Percentiles rank a stretch among this genome's conserved stretches.
phyloP scores from a whole-genome alignment of 202 grass and related monocot species.

The Alloteropsis angusta region DNA sequence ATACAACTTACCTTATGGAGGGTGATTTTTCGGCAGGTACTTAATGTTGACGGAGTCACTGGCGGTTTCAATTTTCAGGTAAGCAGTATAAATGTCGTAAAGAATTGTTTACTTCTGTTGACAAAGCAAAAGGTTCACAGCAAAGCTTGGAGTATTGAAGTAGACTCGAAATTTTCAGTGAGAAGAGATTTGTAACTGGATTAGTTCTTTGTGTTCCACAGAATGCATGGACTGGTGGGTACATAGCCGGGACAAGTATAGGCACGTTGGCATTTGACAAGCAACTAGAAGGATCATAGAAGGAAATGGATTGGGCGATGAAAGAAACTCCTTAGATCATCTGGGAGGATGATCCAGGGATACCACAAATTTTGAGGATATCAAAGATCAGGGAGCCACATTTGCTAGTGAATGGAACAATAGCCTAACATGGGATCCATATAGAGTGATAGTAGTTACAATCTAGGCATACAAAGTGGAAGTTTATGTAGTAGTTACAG shows the following conservation, averaged over 20 bases:
- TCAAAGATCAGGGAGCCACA: background rate
- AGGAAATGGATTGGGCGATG: slow-evolving; percentile 18
- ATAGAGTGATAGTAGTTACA: background rate
- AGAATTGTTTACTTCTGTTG: background rate
- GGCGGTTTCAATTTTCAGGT: slow-evolving; percentile 99
- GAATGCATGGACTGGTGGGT: slow-evolving; percentile 88
- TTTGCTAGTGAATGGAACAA: slow-evolving; percentile 1
- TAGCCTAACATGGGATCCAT: background rate
- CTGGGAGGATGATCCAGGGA: background rate
- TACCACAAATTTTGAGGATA: background rate
- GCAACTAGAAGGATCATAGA: slow-evolving; percentile 13
- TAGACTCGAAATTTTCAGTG: background rate
- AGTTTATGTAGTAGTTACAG: background rate
- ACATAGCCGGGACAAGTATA: slow-evolving; percentile 84
- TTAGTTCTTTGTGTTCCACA: slow-evolving; percentile 25
- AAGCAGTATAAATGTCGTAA: background rate
- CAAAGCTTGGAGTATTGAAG: background rate
- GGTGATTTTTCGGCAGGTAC: slow-evolving; percentile 37
- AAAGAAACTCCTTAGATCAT: background rate
- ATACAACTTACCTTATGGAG: slow-evolving; percentile 2
- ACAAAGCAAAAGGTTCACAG: background rate
- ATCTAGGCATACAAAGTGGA: background rate
- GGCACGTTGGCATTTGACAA: slow-evolving; percentile 41
- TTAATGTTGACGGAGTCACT: slow-evolving; percentile 80
- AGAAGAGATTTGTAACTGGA: background rate